Base-by-base conservation (phyloP, 306 rosid genomes). In the Begonia loranthoides region DNA sequence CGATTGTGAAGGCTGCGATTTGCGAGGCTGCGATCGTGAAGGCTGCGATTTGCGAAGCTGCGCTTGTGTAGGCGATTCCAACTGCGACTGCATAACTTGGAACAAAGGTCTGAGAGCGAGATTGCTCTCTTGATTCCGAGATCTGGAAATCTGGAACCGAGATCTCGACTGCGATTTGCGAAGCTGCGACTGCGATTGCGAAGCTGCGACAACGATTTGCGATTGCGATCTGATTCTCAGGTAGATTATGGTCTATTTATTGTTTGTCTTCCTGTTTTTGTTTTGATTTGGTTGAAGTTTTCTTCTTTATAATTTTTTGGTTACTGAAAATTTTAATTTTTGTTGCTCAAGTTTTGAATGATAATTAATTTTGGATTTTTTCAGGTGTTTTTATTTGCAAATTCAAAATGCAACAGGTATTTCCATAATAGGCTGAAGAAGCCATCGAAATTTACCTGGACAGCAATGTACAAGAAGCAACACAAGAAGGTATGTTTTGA, bases 181-280 rank as follows among this genome's bases (percentile, higher is more conserved):
- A n/a, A n/a, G n/a, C n/a, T n/a, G n/a, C n/a, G n/a, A n/a, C n/a
- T n/a, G n/a, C n/a, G n/a, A n/a, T n/a, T n/a, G n/a, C n/a, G n/a
- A n/a, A n/a, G n/a, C n/a, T n/a, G n/a, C n/a, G n/a, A n/a, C n/a
- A n/a, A n/a, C n/a, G n/a, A n/a, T n/a, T n/a, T n/a, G n/a, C n/a
- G n/a, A n/a, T n/a, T n/a, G n/a, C 94, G 96, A 1, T 55, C 81
- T 45, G 96, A 87, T 67, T 87, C 96, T 57, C 96, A 83, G 92
- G 96, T 83, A 43, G 2, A 3, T 43, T n/a, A 2, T 43, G 14
- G n/a, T 43, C 15, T n/a, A 43, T 43, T 43, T 10, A n/a, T 10
- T 43, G 2, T 43, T n/a, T 12, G 10, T n/a, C 13, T 43, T 43
- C 47, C 14, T 43, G n/a, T 10, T 10, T 43, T 43, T 43, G 0